Percentiles rank a stretch among this genome's conserved stretches.
phyloP scores from a whole-genome alignment of 345 rosid genomes.

The Pugionium cornutum region DNA sequence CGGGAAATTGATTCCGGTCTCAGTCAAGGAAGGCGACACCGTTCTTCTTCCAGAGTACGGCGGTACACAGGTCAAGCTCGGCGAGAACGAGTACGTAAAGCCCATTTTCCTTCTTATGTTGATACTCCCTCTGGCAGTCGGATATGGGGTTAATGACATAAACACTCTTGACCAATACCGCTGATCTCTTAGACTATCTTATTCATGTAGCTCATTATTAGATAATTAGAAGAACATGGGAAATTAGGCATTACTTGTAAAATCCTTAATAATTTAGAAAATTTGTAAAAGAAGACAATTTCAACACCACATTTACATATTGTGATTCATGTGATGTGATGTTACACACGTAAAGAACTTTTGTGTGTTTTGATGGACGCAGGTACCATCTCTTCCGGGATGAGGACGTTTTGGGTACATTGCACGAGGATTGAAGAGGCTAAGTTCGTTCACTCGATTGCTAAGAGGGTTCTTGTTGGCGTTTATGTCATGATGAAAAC shows the following conservation, averaged over 20 bases:
- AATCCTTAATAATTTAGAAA: too few relatives aligned
- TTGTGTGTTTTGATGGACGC: constrained; percentile 29
- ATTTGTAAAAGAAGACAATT: background rate
- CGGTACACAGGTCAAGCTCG: constrained; percentile 76
- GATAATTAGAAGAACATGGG: too few relatives aligned
- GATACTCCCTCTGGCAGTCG: background rate
- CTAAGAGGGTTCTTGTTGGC: background rate
- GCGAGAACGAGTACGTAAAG: constrained; percentile 64
- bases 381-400: constrained; percentile 73
- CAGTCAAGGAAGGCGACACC: constrained; percentile 83
- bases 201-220: too few relatives aligned
- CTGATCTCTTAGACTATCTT: too few relatives aligned
- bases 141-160: too few relatives aligned
- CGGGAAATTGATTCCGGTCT: constrained; percentile 60
- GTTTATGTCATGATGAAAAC: background rate
- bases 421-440: constrained; percentile 51
- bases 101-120: background rate
- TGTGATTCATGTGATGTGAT: background rate
- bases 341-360: background rate
- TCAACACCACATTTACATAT: background rate
- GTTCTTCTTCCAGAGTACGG: constrained; percentile 87
- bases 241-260: too few relatives aligned
- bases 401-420: constrained; percentile 85
- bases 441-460: background rate
- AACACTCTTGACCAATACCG: too few relatives aligned